Evolutionary conservation across 768 basidiomycete species (phyloP).

Genomic region (Leccinum truebloodii): DNA sequence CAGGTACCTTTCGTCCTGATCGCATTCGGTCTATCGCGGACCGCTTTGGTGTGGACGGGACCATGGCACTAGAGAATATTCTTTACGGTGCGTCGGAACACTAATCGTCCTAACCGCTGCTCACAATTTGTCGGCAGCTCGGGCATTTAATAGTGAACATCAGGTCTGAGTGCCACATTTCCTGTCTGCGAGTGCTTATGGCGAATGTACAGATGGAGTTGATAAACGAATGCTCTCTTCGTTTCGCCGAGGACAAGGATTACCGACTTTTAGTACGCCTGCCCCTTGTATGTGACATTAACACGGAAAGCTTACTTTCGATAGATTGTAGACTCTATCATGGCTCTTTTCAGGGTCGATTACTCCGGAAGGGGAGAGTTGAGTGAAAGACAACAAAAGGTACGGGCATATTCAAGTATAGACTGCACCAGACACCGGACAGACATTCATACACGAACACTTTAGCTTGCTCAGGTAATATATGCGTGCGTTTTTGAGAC

Average conservation of each 20-base stretch:
- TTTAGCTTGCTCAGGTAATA: slow-evolving; percentile 80
- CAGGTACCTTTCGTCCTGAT: slow-evolving; percentile 94
- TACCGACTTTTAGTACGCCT: slow-evolving; percentile 63
- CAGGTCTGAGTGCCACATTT: slow-evolving; percentile 51
- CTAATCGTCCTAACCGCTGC: not conserved
- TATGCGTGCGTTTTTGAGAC: not conserved
- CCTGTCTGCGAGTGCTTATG: slow-evolving; percentile 7
- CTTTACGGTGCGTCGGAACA: slow-evolving; percentile 63
- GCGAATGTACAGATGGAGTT: slow-evolving; percentile 70
- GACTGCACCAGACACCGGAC: not conserved
- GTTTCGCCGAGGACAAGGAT: slow-evolving; percentile 89
- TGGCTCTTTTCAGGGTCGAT: slow-evolving; percentile 95
- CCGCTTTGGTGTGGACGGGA: slow-evolving; percentile 89
- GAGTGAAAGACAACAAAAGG: slow-evolving; percentile 93
- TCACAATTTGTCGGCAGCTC: slow-evolving; percentile 48
- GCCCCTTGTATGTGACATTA: not conserved
- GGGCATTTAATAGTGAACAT: slow-evolving; percentile 91
- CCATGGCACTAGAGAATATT: slow-evolving; percentile 85
- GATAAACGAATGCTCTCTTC: slow-evolving; percentile 84
- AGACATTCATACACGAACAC: slow-evolving; percentile 11
- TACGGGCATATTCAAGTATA: slow-evolving; percentile 21
- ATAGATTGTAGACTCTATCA: slow-evolving; percentile 94
- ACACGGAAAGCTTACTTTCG: slow-evolving; percentile 11
- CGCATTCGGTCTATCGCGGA: slow-evolving; percentile 90
- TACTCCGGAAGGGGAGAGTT: slow-evolving; percentile 92